phyloP scores from a whole-genome alignment of 495 filamentous ascomycete genomes.

The Annulohypoxylon stygium region DNA sequence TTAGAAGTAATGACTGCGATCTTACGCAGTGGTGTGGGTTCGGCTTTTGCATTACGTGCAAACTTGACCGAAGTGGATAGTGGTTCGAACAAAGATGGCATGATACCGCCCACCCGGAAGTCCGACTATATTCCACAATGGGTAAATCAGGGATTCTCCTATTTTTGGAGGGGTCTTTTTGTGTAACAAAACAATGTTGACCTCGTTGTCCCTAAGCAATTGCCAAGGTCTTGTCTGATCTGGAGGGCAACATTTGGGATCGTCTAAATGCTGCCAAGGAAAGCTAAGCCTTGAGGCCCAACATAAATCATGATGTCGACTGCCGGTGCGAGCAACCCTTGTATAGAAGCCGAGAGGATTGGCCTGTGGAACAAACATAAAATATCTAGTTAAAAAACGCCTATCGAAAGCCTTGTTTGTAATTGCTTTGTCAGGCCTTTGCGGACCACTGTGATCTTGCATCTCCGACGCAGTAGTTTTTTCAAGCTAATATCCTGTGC shows the following conservation, averaged over 20 bases:
- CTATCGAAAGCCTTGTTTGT: conserved; percentile 29
- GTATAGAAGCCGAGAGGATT: conserved; percentile 25
- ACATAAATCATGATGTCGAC: conserved; percentile 24
- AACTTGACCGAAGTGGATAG: conserved; percentile 9
- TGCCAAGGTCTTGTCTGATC: conserved; percentile 10
- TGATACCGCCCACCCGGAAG: conserved; percentile 26
- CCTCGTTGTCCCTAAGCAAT: conserved; percentile 15
- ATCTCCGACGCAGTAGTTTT: conserved; percentile 38
- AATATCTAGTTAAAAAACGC: conserved; percentile 14
- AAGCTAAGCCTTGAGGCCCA: conserved; percentile 29
- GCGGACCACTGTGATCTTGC: conserved; percentile 43
- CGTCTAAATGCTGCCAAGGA: conserved; percentile 15
- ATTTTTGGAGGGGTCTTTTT: conserved; percentile 14
- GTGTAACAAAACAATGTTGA: conserved; percentile 16
- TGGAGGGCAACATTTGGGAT: conserved; percentile 4
- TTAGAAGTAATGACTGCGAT: conserved; percentile 3
- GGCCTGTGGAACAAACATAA: conserved; percentile 27
- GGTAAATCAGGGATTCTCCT: conserved; percentile 12
- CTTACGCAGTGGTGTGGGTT: conserved; percentile 3
- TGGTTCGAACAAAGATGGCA: not conserved
- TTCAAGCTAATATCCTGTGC: conserved; percentile 35
- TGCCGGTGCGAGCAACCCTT: conserved; percentile 15
- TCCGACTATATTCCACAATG: conserved; percentile 21
- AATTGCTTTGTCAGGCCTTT: conserved; percentile 43
- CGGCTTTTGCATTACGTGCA: conserved; percentile 6